phyloP scores from a whole-genome alignment of 768 basidiomycete species.

The Amanita phalloides region DNA sequence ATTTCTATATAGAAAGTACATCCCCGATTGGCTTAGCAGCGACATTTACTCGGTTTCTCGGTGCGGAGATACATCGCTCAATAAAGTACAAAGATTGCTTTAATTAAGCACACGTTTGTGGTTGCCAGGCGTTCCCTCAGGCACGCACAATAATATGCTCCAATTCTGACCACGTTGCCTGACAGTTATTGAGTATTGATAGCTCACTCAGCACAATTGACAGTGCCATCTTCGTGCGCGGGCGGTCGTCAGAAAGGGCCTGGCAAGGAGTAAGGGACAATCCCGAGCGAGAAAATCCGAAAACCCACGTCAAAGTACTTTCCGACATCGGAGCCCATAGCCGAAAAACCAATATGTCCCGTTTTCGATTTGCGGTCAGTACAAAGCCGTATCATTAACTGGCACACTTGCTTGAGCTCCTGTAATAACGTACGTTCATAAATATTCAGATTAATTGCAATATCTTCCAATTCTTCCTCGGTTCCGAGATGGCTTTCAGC shows the following conservation, averaged over 20 bases:
- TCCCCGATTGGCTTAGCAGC: neutral
- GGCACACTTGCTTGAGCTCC: constrained; percentile 11
- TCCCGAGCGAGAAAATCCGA: neutral
- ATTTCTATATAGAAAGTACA: neutral
- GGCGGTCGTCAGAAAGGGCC: constrained; percentile 24
- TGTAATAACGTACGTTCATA: constrained; percentile 6
- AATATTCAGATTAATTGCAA: neutral
- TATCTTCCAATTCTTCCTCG: neutral
- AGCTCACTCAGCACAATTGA: constrained; percentile 35
- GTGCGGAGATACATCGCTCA: neutral
- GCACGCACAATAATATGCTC: neutral
- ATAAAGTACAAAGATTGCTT: neutral
- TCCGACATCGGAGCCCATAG: constrained; percentile 16
- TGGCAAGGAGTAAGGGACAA: constrained; percentile 10
- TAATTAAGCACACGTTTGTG: neutral
- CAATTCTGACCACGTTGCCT: constrained; percentile 28
- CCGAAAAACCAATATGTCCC: constrained; percentile 15
- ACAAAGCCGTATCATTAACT: constrained; percentile 20
- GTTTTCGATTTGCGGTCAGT: constrained; percentile 16
- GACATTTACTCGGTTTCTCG: neutral
- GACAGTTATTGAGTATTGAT: constrained; percentile 44
- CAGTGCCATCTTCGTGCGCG: constrained; percentile 33
- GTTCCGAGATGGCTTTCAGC: constrained; percentile 2
- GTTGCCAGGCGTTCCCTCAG: neutral
- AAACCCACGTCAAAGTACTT: constrained; percentile 26